Base-by-base conservation (phyloP, 495 filamentous ascomycete species). In the Xylaria curta region DNA sequence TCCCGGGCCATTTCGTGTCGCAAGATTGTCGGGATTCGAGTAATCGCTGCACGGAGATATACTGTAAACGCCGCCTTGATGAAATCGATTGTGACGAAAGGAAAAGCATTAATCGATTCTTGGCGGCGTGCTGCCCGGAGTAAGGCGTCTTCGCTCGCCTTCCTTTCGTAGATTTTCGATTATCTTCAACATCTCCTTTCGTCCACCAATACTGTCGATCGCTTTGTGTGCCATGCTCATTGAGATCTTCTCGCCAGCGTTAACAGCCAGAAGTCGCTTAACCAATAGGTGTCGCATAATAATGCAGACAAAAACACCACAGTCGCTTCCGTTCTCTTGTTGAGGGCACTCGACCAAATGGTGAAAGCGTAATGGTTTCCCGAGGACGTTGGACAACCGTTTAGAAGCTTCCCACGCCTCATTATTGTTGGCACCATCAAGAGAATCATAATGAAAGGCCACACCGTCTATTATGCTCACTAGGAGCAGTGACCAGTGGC, bases 281-380 rank as follows among this genome's bases (percentile, higher is more conserved):
- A 97, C 80, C 24, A 99, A 88, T 19, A 99, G 81, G 80, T 97
- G 89, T 49, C 92, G 87, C 95, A 98, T 99, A 68, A 92, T 87
- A 74, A 97, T 87, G 79, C 97, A 98, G 2, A 99, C 97, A 79
- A 94, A 98, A 0, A 99, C 94, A 17, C 97, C 97, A 78, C 97
- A 99, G 82, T 98, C 97, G 72, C 87, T 93, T 66, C 91, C 89
- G 75, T 98, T 98, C 73, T 94, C 92, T 80, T 99, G 97, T 73
- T 97, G 91, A 3, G 96, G 97, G 10, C 89, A 90, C 77, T 98
- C 96, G 5, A 90, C 83, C 36, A 99, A 83, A 81, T 95, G 87
- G 70, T 91, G 82, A 76, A 95, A 97, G 8, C 86, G 81, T 13
- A 98, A 82, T 1, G 80, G 80, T 51, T 86, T 82, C 44, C 89